Evolutionary conservation across 352 stramenopile genomes (phyloP).

Genomic region (Phytophthora tubulina): DNA sequence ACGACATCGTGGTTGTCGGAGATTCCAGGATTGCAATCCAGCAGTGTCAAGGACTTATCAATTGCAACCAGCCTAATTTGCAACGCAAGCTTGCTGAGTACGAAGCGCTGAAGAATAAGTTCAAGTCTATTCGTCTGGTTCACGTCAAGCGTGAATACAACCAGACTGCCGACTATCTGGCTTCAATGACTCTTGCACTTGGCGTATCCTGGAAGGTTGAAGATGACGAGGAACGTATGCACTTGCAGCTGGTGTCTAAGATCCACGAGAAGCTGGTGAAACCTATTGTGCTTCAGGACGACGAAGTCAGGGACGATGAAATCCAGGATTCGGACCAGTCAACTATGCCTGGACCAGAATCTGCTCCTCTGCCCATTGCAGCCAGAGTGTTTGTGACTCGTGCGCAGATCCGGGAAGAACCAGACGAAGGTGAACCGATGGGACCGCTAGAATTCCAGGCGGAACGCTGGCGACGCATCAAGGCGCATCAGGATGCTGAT

Average conservation of each 20-base stretch:
- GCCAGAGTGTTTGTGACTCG: background rate
- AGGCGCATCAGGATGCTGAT: background rate
- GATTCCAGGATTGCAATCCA: no score
- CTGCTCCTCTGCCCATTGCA: no score
- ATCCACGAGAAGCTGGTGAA: no score
- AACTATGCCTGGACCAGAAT: no score
- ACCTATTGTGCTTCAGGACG: no score
- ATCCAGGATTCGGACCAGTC: no score
- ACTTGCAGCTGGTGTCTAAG: no score
- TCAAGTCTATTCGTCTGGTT: background rate
- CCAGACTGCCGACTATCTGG: background rate
- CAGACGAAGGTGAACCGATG: background rate
- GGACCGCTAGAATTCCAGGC: background rate
- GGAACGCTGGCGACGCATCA: background rate
- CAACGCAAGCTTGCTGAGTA: no score
- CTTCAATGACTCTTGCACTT: background rate
- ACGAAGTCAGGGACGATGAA: no score
- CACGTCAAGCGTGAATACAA: constrained; percentile 9
- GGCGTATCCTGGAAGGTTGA: background rate
- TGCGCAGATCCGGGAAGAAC: background rate
- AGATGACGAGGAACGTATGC: background rate
- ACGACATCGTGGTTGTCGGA: no score
- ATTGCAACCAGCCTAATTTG: no score
- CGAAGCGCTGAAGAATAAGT: background rate
- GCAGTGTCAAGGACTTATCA: no score